Evolutionary conservation across 148 eudicot species (phyloP).

Genomic region (Mesembryanthemum crystallinum): DNA sequence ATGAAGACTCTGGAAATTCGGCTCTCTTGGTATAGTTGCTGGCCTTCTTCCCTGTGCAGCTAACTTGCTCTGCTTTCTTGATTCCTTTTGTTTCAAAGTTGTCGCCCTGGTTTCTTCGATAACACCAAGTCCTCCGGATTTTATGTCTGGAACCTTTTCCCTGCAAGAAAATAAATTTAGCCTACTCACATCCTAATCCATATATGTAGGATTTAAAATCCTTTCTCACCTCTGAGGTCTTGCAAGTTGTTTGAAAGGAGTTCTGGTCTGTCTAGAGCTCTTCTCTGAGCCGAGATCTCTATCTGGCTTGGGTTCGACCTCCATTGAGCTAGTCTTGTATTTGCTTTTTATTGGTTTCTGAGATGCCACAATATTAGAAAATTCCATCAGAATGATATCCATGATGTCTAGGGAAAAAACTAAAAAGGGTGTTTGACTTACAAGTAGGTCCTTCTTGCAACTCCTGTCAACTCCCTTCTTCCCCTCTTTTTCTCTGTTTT

Average conservation of each 20-base stretch:
- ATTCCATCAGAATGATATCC: background rate
- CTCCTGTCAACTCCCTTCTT: constrained; percentile 25
- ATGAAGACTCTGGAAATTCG: constrained; percentile 41
- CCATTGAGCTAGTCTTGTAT: constrained; percentile 16
- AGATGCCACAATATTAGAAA: background rate
- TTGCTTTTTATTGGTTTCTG: constrained; percentile 35
- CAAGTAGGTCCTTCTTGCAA: constrained; percentile 28
- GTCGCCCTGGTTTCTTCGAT: constrained; percentile 29
- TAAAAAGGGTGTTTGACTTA: constrained; percentile 12
- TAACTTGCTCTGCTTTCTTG: constrained; percentile 22
- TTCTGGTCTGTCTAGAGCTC: constrained; percentile 25
- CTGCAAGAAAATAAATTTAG: constrained; percentile 24
- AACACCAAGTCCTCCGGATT: constrained; percentile 23
- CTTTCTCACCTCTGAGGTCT: constrained; percentile 46
- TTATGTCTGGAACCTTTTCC: constrained; percentile 19
- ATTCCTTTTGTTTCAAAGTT: constrained; percentile 21
- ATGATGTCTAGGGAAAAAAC: background rate
- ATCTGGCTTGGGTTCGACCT: constrained; percentile 13
- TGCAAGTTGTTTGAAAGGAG: constrained; percentile 29
- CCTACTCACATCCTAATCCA: background rate
- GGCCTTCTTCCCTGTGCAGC: constrained; percentile 34
- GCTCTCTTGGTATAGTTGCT: constrained; percentile 40
- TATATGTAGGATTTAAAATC: background rate
- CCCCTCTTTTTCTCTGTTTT: constrained; percentile 14
- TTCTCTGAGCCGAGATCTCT: constrained; percentile 30